These are phyloP conservation scores for Fusarium sarcochroum DNA, from an alignment of 2,329 filamentous ascomycete genomes.

Conservation along the genomic window DNA sequence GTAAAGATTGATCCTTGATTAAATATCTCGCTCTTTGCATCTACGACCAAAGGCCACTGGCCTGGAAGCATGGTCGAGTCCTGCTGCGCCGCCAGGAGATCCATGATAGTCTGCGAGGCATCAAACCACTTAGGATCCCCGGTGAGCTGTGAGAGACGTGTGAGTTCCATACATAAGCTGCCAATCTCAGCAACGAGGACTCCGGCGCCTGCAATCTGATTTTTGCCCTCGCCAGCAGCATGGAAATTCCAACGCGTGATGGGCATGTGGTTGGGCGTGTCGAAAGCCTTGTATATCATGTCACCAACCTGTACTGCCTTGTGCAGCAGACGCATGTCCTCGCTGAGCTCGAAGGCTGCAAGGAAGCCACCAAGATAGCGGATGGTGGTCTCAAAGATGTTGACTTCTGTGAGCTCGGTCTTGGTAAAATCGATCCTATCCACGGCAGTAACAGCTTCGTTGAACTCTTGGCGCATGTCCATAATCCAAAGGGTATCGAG, in stretches of 20 bases:
- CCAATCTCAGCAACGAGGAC: conserved; percentile 67
- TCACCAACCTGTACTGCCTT: conserved; percentile 76
- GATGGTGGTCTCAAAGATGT: conserved; percentile 80
- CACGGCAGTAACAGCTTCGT: conserved; percentile 71
- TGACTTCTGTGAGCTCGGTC: conserved; percentile 64
- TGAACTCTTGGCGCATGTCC: conserved; percentile 75
- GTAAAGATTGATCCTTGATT: conserved; percentile 57
- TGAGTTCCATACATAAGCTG: conserved; percentile 80
- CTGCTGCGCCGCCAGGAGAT: conserved; percentile 76
- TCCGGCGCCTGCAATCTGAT: conserved; percentile 50
- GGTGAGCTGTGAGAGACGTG: conserved; percentile 79
- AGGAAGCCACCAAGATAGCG: conserved; percentile 78
- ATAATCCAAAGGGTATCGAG: conserved; percentile 82
- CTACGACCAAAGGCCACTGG: conserved; percentile 72
- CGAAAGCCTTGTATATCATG: conserved; percentile 75
- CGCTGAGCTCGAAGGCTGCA: conserved; percentile 78
- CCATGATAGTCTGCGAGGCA: conserved; percentile 76
- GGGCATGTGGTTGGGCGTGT: conserved; percentile 78
- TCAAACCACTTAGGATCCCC: conserved; percentile 81
- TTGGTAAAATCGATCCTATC: conserved; percentile 72
- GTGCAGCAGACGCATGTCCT: conserved; percentile 66
- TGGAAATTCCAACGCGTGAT: conserved; percentile 63
- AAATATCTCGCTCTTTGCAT: conserved; percentile 44
- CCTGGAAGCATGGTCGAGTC: conserved; percentile 77
- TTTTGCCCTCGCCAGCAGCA: conserved; percentile 51